phyloP scores from a whole-genome alignment of 192 early-diverging fungal species.

The Rhizophagus sp. region DNA sequence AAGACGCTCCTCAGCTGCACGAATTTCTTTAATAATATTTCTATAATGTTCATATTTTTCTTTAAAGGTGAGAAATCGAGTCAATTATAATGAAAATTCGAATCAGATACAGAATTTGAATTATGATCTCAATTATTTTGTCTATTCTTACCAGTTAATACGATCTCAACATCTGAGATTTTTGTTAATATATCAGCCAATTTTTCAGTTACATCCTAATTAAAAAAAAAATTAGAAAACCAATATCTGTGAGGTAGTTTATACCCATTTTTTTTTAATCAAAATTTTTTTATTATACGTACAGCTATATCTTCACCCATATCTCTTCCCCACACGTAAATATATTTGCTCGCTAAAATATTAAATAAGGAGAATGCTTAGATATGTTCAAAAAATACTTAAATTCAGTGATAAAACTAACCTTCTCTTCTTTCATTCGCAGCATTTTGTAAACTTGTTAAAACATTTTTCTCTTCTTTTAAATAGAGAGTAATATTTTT shows the following conservation, averaged over 20 bases:
- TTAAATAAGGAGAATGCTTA: not conserved
- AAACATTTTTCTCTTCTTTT: slow-evolving; percentile 28
- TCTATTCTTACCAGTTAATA: slow-evolving; percentile 15
- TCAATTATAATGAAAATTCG: not conserved
- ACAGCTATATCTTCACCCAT: slow-evolving; percentile 18
- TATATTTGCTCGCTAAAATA: slow-evolving; percentile 18
- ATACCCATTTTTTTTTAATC: not conserved
- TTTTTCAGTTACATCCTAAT: slow-evolving; percentile 32
- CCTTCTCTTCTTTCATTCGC: slow-evolving; percentile 28
- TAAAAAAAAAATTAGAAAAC: not conserved
- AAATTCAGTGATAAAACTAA: not conserved
- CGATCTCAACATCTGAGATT: slow-evolving; percentile 22
- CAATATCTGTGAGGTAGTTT: not conserved
- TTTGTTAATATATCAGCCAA: slow-evolving; percentile 10
- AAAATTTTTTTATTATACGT: not conserved
- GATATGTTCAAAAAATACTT: not conserved
- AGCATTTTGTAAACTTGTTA: slow-evolving; percentile 28
- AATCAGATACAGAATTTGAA: not conserved
- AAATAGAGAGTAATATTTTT: slow-evolving; percentile 20
- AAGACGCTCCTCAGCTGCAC: slow-evolving; percentile 18
- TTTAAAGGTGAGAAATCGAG: not conserved
- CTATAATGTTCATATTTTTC: slow-evolving; percentile 31
- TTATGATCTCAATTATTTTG: not conserved
- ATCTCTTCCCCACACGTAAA: slow-evolving; percentile 25
- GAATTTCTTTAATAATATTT: slow-evolving; percentile 31